Percentiles rank a stretch among this genome's conserved stretches.
Conservation (phyloP, 805 yeast genomes). For the Pichia insulana region DNA sequence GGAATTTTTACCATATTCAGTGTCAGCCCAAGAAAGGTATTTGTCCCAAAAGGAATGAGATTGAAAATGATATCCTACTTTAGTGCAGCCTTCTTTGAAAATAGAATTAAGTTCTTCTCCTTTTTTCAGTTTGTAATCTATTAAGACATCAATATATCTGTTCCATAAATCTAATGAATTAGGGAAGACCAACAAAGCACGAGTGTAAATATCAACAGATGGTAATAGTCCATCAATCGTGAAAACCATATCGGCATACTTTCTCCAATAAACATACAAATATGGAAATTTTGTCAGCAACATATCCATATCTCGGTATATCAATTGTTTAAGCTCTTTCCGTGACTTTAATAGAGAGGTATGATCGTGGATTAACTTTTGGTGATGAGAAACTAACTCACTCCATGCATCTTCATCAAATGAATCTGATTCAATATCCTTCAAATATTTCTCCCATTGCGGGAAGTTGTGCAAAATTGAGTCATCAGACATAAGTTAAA, state of each 20-base stretch:
- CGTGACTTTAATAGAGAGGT: slow-evolving; percentile 12
- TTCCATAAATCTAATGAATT: slow-evolving; percentile 59
- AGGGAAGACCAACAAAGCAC: slow-evolving; percentile 43
- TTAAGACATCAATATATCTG: slow-evolving; percentile 50
- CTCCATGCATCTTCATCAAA: slow-evolving; percentile 21
- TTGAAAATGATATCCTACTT: slow-evolving; percentile 63
- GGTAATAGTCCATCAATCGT: slow-evolving; percentile 46
- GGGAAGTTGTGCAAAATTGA: slow-evolving; percentile 17
- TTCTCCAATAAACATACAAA: slow-evolving; percentile 55
- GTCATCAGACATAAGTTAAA: slow-evolving; percentile 1
- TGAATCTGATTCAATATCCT: slow-evolving; percentile 18
- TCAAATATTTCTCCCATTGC: slow-evolving; percentile 20
- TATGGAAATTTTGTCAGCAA: slow-evolving; percentile 50
- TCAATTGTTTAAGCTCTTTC: slow-evolving; percentile 11
- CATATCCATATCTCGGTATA: slow-evolving; percentile 29
- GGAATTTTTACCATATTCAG: slow-evolving; percentile 26
- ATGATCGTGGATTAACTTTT: slow-evolving; percentile 18
- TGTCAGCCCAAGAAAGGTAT: slow-evolving; percentile 53
- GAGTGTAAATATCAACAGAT: slow-evolving; percentile 38
- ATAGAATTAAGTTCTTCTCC: slow-evolving; percentile 28
- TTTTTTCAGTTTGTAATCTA: slow-evolving; percentile 31
- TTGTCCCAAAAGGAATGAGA: slow-evolving; percentile 81
- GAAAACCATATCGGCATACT: slow-evolving; percentile 45
- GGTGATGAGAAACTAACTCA: slow-evolving; percentile 19
- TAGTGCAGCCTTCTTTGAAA: slow-evolving; percentile 40